These are phyloP conservation scores for Tagetes patula DNA, from an alignment of 129 eudicot genomes.

Conservation along the genomic window DNA sequence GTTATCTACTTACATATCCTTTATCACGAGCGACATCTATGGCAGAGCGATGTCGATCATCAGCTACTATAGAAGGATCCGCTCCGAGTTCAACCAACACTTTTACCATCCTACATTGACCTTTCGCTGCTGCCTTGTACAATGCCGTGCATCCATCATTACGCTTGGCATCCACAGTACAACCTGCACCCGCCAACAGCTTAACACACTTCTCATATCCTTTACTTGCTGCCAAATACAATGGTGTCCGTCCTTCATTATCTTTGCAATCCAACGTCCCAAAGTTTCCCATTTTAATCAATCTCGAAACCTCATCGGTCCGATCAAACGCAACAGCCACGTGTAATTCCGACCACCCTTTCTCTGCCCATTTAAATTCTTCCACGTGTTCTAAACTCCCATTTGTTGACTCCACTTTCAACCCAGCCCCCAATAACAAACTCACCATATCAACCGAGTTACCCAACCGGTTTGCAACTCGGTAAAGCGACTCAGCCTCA, in stretches of 20 bases:
- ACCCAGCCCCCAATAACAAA: slow-evolving; percentile 46
- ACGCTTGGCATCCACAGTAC: slow-evolving; percentile 59
- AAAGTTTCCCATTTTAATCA: slow-evolving; percentile 29
- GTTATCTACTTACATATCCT: slow-evolving; percentile 53
- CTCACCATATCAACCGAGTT: slow-evolving; percentile 49
- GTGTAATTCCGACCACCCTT: slow-evolving; percentile 62
- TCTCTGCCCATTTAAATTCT: slow-evolving; percentile 34
- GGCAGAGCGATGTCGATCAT: slow-evolving; percentile 46
- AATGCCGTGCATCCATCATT: slow-evolving; percentile 65
- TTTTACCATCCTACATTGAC: slow-evolving; percentile 64
- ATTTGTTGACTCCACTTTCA: slow-evolving; percentile 31
- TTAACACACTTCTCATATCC: slow-evolving; percentile 45
- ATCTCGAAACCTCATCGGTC: slow-evolving; percentile 47
- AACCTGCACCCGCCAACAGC: slow-evolving; percentile 57
- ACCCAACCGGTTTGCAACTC: slow-evolving; percentile 46
- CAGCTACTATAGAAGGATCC: slow-evolving; percentile 55
- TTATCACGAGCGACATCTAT: slow-evolving; percentile 62
- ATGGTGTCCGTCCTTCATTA: slow-evolving; percentile 52
- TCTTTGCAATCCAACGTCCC: slow-evolving; percentile 62
- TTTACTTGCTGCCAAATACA: slow-evolving; percentile 62
- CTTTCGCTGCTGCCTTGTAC: slow-evolving; percentile 56
- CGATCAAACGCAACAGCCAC: slow-evolving; percentile 56
- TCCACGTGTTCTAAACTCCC: slow-evolving; percentile 20
- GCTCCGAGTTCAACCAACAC: slow-evolving; percentile 52
- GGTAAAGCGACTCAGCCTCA: slow-evolving; percentile 54